Base-by-base conservation (phyloP, 495 filamentous ascomycete genomes). In the Lophium mytilinum region DNA sequence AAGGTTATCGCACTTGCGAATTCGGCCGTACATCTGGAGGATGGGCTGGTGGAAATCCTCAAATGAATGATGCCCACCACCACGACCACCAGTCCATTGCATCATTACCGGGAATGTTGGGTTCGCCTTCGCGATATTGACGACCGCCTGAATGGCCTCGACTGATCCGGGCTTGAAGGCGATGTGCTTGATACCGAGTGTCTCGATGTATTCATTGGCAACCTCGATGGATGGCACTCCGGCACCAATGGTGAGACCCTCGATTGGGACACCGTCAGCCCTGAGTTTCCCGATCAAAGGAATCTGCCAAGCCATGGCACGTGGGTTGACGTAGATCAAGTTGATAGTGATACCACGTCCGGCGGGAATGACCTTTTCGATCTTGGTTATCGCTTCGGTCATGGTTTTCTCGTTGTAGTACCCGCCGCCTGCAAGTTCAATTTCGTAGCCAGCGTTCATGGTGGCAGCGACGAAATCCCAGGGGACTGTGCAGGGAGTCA, bases 261-360 rank as follows among this genome's bases (percentile, higher is more conserved):
- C 90, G 56, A 98, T 89, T 4, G 93, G 93, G 36, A 94, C 83
- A 60, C 93, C 93, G 53, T 95, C 88, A 12, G 87, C 79, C 45
- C 92, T 82, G 40, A 98, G 78, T 56, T 87, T 83, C 47, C 82
- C 87, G 58, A 98, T 83, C 30, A 98, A 76, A 45, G 93, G 91
- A 47, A 97, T 95, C 71, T 98, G 93, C 93, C 93, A 98, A 30
- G 76, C 87, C 92, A 98, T 98, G 35, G 92, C 90, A 52, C 87
- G 82, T 14, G 93, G 93, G 67, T 91, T 94, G 67, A 96, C 93
- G 65, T 98, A 98, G 67, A 98, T 98, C 54, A 98, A 69, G 68
- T 98, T 98, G 64, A 95, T 75, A 4, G 83, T 90, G 69, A 98
- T 95, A 67, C 93, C 93, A 56, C 90, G 89, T 47, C 93, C 93